phyloP scores from a whole-genome alignment of 306 rosid species.

The Glycine tomentella region DNA sequence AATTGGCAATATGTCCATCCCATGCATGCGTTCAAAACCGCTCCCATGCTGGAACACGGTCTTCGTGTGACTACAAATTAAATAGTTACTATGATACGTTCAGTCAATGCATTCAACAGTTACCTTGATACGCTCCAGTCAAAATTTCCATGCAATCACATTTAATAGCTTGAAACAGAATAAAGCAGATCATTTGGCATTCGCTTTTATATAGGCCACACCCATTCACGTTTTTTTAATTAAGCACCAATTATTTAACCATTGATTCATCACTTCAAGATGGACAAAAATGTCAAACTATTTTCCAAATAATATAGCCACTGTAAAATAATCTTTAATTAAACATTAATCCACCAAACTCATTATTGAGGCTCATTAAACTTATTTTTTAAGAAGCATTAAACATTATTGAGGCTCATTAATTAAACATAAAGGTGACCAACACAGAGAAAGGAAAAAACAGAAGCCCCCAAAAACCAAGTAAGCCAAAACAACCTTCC shows the following conservation, averaged over 20 bases:
- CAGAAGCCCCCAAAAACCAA: not conserved
- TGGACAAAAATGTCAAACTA: not conserved
- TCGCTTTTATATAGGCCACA: not conserved
- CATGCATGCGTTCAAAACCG: not conserved
- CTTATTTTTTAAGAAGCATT: no score
- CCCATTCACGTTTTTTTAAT: constrained; percentile 11
- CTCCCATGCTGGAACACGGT: constrained; percentile 2
- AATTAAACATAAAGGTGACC: not conserved
- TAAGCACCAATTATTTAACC: not conserved
- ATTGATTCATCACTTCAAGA: not conserved
- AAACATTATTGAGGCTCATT: not conserved
- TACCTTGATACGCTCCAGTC: not conserved
- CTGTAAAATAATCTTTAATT: not conserved
- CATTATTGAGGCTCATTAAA: no score
- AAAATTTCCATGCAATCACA: constrained; percentile 1
- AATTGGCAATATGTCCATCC: no score
- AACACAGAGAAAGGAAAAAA: constrained; percentile 1
- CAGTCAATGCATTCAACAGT: constrained; percentile 14
- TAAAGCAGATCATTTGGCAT: not conserved
- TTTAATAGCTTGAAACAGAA: constrained; percentile 3
- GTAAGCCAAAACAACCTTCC: constrained; percentile 14
- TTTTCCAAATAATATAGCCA: not conserved
- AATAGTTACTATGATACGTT: not conserved
- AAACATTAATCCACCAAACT: not conserved
- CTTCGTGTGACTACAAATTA: constrained; percentile 14